Percentiles rank a stretch among this genome's conserved stretches.
Conservation (phyloP, 306 rosid genomes). For the Prunus mume region DNA sequence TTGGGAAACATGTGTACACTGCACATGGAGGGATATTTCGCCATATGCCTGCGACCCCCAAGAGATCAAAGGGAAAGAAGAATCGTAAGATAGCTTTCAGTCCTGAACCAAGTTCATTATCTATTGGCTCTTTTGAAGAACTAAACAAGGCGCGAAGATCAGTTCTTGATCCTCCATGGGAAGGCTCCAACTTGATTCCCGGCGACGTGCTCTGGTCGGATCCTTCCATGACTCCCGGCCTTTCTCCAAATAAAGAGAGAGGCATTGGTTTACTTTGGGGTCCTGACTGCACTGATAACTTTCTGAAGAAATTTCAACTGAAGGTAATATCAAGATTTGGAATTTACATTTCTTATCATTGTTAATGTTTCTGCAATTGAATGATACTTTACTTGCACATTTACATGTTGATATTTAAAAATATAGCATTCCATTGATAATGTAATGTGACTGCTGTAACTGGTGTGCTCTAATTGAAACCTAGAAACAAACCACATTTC, state of each 20-base stretch:
- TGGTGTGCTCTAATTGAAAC: background rate
- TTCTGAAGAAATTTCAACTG: slow-evolving; percentile 57
- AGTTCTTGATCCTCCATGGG: slow-evolving; percentile 97
- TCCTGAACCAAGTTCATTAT: slow-evolving; percentile 40
- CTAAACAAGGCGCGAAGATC: slow-evolving; percentile 69
- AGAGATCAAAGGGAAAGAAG: slow-evolving; percentile 79
- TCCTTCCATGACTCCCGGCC: slow-evolving; percentile 72
- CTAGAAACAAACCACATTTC: background rate
- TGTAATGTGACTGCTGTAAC: background rate
- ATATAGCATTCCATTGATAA: background rate
- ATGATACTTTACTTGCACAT: background rate
- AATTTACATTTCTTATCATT: background rate
- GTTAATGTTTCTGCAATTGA: background rate
- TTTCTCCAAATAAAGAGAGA: slow-evolving; percentile 78
- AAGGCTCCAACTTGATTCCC: slow-evolving; percentile 80
- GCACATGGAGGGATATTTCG: slow-evolving; percentile 96
- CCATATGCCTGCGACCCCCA: slow-evolving; percentile 48
- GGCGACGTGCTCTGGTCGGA: slow-evolving; percentile 97
- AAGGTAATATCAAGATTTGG: slow-evolving; percentile 40
- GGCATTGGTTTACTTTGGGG: slow-evolving; percentile 92
- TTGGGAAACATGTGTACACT: slow-evolving; percentile 71
- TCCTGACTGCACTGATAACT: slow-evolving; percentile 89
- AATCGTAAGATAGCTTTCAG: slow-evolving; percentile 54
- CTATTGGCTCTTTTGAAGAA: slow-evolving; percentile 77
- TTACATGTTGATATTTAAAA: background rate